Evolutionary conservation across 768 basidiomycete species (phyloP).

Genomic region (Leccinum rimulosum): DNA sequence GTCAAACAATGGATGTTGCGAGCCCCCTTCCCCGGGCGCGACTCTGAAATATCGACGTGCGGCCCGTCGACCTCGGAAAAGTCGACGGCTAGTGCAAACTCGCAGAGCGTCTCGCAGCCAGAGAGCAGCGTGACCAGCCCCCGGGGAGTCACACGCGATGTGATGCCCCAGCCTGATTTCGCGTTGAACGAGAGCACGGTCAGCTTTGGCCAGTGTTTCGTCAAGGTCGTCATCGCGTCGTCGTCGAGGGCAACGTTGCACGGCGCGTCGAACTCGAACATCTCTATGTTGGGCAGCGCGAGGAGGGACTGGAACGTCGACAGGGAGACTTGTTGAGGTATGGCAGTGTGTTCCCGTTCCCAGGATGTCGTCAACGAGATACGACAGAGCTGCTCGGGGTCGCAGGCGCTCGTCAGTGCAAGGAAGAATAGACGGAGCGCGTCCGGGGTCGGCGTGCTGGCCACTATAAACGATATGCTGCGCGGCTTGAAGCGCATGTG

Average conservation of each 20-base stretch:
- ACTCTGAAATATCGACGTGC: background rate
- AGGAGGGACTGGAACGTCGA: conserved; percentile 21
- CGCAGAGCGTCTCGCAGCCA: conserved; percentile 5
- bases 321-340: conserved; percentile 7
- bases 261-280: conserved; percentile 17
- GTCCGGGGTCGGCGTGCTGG: conserved; percentile 9
- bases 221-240: conserved; percentile 14
- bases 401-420: conserved; percentile 14
- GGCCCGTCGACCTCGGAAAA: conserved; percentile 17
- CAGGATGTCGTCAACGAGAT: conserved; percentile 12
- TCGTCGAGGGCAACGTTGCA: conserved; percentile 24
- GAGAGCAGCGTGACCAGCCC: conserved; percentile 24
- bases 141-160: conserved; percentile 17
- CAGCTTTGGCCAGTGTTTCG: conserved; percentile 23
- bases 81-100: conserved; percentile 22
- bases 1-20: conserved; percentile 5
- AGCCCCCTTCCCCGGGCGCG: conserved; percentile 12
- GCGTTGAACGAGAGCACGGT: conserved; percentile 16
- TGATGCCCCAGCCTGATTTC: conserved; percentile 17
- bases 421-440: conserved; percentile 24
- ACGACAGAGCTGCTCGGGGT: conserved; percentile 1
- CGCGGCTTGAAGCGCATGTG: conserved; percentile 16
- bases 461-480: conserved; percentile 16
- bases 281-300: conserved; percentile 5
- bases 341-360: background rate